Percentiles rank a stretch among this genome's conserved stretches.
These are phyloP conservation scores for Misopates orontium DNA, from an alignment of 257 asterid species.

Conservation along the genomic window DNA sequence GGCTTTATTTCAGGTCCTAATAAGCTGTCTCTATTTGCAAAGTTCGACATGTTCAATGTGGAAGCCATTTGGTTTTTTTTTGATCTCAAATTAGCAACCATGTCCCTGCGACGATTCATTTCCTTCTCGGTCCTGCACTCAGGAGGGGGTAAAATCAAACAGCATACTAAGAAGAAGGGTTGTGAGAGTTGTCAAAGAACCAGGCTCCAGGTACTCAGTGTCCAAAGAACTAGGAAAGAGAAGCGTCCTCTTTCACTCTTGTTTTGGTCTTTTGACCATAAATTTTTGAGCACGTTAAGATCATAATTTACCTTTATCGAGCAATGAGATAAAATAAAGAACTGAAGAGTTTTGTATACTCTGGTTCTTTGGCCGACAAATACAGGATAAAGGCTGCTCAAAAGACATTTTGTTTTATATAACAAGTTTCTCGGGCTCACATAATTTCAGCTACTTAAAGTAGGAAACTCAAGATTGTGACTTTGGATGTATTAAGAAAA, in stretches of 20 bases:
- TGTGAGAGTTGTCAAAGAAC: conserved; percentile 15
- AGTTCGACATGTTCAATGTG: conserved; percentile 79
- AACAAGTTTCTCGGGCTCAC: too few species aligned
- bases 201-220: conserved; percentile 7
- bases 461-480: too few species aligned
- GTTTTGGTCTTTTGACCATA: not conserved
- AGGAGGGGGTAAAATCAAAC: conserved; percentile 13
- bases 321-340: not conserved
- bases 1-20: conserved; percentile 94
- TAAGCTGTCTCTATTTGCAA: conserved; percentile 86
- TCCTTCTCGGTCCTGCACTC: conserved; percentile 79
- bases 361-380: too few species aligned
- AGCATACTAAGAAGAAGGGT: not conserved
- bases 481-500: too few species aligned
- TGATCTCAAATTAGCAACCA: conserved; percentile 64
- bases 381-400: too few species aligned
- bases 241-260: too few species aligned
- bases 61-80: conserved; percentile 89
- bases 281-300: not conserved
- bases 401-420: too few species aligned
- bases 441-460: too few species aligned
- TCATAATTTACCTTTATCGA: too few species aligned
- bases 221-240: not conserved
- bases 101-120: conserved; percentile 86
- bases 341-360: not conserved